These are phyloP conservation scores for Arthrobotrys musiformis DNA, from an alignment of 2,329 filamentous ascomycete species.

Conservation along the genomic window DNA sequence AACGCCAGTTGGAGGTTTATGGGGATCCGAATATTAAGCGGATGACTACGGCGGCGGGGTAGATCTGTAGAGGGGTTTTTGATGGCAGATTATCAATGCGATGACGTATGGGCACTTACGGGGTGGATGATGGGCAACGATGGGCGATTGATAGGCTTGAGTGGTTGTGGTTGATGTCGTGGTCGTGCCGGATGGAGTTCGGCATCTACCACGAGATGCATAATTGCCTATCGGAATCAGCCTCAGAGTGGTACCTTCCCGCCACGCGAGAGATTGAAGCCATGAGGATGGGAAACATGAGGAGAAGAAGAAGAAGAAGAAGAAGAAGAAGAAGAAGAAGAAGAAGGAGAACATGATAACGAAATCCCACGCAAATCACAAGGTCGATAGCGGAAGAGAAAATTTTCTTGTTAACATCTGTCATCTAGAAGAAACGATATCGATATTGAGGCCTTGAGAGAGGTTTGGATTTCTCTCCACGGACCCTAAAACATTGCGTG, in stretches of 20 bases:
- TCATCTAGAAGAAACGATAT: neutral
- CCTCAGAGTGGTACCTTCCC: neutral
- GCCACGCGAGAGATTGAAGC: conserved; percentile 19
- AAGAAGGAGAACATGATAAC: neutral
- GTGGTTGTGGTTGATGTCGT: neutral
- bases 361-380: conserved; percentile 34
- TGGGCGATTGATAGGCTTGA: neutral
- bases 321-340: too few species aligned
- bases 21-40: conserved; percentile 83
- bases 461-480: neutral
- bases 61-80: neutral
- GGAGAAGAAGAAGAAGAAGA: too few species aligned
- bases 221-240: conserved; percentile 24
- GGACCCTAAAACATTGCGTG: neutral
- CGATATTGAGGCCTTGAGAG: neutral
- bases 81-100: too few species aligned
- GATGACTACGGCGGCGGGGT: conserved; percentile 64
- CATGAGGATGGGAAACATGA: neutral
- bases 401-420: too few species aligned
- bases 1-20: conserved; percentile 82
- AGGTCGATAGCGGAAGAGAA: too few species aligned
- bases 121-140: neutral
- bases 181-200: neutral
- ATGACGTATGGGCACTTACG: too few species aligned
- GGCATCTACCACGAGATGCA: conserved; percentile 7